Conservation (phyloP, 2,329 filamentous ascomycete genomes). For the Stachybotrys echinatus region DNA sequence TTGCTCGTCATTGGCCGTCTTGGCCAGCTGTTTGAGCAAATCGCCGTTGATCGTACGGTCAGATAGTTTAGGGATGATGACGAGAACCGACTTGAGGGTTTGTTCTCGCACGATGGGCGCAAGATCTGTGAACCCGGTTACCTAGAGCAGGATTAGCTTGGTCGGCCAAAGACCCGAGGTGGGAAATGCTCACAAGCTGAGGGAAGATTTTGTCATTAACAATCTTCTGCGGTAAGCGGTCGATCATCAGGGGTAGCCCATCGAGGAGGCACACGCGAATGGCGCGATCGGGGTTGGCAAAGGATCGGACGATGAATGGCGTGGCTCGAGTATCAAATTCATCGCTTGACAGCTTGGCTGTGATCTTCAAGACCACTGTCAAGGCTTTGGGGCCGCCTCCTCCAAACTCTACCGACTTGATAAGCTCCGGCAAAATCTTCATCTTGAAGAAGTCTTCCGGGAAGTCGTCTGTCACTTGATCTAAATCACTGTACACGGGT, state of each 20-base stretch:
- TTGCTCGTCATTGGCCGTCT: slow-evolving; percentile 95
- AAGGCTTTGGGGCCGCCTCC: slow-evolving; percentile 92
- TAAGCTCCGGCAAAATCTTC: slow-evolving; percentile 87
- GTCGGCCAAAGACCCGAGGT: background rate
- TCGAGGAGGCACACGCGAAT: slow-evolving; percentile 88
- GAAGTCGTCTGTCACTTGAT: slow-evolving; percentile 85
- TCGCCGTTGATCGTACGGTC: slow-evolving; percentile 94
- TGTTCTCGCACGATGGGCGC: slow-evolving; percentile 92
- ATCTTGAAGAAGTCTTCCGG: slow-evolving; percentile 98
- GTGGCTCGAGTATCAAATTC: slow-evolving; percentile 83
- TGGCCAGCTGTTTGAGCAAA: slow-evolving; percentile 82
- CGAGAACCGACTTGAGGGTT: slow-evolving; percentile 88
- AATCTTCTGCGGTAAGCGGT: slow-evolving; percentile 77
- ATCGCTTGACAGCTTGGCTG: slow-evolving; percentile 77
- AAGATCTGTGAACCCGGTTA: slow-evolving; percentile 90
- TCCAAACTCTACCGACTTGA: slow-evolving; percentile 99
- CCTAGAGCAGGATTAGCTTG: slow-evolving; percentile 39
- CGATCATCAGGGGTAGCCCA: slow-evolving; percentile 85
- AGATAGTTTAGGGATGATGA: slow-evolving; percentile 81
- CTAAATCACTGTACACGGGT: slow-evolving; percentile 55
- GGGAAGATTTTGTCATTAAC: slow-evolving; percentile 98
- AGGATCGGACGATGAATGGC: slow-evolving; percentile 81
- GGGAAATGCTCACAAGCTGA: slow-evolving; percentile 60
- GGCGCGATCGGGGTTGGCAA: slow-evolving; percentile 85
- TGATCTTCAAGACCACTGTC: slow-evolving; percentile 82